Evolutionary conservation across 306 rosid genomes (phyloP).

Genomic region (Acacia crassicarpa): DNA sequence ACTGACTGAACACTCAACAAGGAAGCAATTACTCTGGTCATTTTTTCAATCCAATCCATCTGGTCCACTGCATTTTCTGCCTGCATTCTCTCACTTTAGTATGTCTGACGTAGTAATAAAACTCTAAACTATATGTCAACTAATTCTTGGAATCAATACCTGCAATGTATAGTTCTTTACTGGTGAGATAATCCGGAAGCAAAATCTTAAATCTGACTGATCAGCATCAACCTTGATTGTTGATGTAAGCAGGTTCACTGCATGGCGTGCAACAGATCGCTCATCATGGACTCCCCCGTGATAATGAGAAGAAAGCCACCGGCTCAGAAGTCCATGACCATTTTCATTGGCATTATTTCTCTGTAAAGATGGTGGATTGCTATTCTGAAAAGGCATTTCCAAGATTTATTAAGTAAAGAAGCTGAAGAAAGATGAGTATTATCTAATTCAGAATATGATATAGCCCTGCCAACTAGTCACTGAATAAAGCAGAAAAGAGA

Average conservation of each 20-base stretch:
- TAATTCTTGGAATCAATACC: constrained; percentile 41
- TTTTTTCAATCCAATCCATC: constrained; percentile 90
- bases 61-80: constrained; percentile 84
- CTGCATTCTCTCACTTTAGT: constrained; percentile 45
- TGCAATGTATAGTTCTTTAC: constrained; percentile 73
- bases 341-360: constrained; percentile 51
- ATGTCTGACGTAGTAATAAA: constrained; percentile 16
- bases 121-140: neutral
- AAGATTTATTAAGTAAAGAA: constrained; percentile 34
- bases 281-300: constrained; percentile 81
- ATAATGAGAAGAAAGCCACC: constrained; percentile 85
- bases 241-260: constrained; percentile 79
- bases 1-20: constrained; percentile 65
- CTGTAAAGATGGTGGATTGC: constrained; percentile 56
- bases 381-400: constrained; percentile 44
- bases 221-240: constrained; percentile 81
- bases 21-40: constrained; percentile 78
- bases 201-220: constrained; percentile 80
- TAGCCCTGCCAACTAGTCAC: neutral
- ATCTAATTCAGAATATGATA: constrained; percentile 4
- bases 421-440: constrained; percentile 26
- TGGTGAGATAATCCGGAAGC: constrained; percentile 87
- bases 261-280: constrained; percentile 64
- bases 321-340: constrained; percentile 68
- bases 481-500: neutral